A percentile compares a stretch with the other conserved stretches of the same genome.
Evolutionary conservation across 345 rosid species (phyloP).

Genomic region (Limnanthes douglasii): DNA sequence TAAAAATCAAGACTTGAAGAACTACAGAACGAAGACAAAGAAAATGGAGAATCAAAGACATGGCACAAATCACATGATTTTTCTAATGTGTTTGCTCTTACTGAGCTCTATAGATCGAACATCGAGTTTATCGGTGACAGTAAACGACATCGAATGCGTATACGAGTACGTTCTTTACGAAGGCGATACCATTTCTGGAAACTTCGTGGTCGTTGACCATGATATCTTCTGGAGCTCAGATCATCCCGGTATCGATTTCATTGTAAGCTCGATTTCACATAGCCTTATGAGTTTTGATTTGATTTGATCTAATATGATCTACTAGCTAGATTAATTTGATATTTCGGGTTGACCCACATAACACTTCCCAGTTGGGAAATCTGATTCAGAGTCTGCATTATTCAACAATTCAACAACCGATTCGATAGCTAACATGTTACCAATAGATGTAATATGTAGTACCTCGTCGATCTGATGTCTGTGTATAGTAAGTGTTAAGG

Average conservation of each 20-base stretch:
- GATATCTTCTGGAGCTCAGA: conserved; percentile 97
- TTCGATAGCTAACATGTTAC: too few relatives aligned
- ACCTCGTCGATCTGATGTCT: too few relatives aligned
- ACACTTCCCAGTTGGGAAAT: too few relatives aligned
- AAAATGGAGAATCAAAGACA: conserved; percentile 19
- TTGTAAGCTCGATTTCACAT: conserved; percentile 20
- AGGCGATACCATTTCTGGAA: conserved; percentile 80
- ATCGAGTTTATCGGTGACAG: conserved; percentile 77
- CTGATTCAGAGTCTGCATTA: too few relatives aligned
- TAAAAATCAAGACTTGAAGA: too few relatives aligned
- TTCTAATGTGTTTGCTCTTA: conserved; percentile 18
- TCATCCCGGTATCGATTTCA: conserved; percentile 95
- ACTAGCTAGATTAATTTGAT: too few relatives aligned
- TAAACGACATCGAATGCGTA: conserved; percentile 74
- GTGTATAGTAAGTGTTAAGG: too few relatives aligned
- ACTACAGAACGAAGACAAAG: conserved; percentile 9
- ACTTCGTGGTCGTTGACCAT: conserved; percentile 96
- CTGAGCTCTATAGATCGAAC: conserved; percentile 22
- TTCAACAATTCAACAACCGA: too few relatives aligned
- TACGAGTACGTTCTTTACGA: conserved; percentile 90
- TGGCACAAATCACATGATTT: conserved; percentile 15
- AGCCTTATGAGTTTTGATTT: neutral
- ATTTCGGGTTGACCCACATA: too few relatives aligned
- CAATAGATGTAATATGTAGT: too few relatives aligned
- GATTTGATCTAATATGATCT: neutral